phyloP scores from a whole-genome alignment of 1,284 basidiomycete genomes.

The Rhizoctonia solani region DNA sequence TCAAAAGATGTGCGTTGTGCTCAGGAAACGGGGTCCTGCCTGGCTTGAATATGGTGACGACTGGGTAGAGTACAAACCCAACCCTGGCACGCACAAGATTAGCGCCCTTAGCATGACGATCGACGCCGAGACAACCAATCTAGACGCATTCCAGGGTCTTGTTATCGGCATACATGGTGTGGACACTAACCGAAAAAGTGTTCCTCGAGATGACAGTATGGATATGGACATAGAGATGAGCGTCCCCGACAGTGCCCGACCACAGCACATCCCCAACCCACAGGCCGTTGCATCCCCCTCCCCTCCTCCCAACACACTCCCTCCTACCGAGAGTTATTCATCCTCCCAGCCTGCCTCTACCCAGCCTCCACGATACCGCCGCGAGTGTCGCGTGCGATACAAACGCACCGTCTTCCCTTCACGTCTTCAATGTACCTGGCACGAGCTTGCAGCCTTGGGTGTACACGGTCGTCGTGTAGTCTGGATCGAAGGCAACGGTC shows the following conservation, averaged over 20 bases:
- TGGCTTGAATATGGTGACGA: constrained; percentile 33
- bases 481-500: constrained; percentile 34
- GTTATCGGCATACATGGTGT: constrained; percentile 25
- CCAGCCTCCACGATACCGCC: constrained; percentile 29
- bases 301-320: constrained; percentile 11
- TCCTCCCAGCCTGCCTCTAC: neutral
- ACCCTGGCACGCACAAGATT: neutral
- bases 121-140: constrained; percentile 28
- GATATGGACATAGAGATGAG: neutral
- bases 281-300: neutral
- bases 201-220: neutral
- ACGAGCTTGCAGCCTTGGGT: constrained; percentile 30
- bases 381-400: constrained; percentile 29
- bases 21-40: constrained; percentile 12
- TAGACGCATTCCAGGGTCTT: constrained; percentile 28
- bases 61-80: constrained; percentile 10
- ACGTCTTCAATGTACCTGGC: constrained; percentile 23
- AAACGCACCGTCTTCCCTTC: constrained; percentile 33
- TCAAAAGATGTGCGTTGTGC: constrained; percentile 30
- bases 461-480: constrained; percentile 18
- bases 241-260: neutral
- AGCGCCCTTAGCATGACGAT: constrained; percentile 32
- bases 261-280: constrained; percentile 20
- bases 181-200: constrained; percentile 14
- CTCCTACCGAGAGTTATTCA: neutral